These are phyloP conservation scores for Silene conica DNA, from an alignment of 148 eudicot genomes.

Conservation along the genomic window DNA sequence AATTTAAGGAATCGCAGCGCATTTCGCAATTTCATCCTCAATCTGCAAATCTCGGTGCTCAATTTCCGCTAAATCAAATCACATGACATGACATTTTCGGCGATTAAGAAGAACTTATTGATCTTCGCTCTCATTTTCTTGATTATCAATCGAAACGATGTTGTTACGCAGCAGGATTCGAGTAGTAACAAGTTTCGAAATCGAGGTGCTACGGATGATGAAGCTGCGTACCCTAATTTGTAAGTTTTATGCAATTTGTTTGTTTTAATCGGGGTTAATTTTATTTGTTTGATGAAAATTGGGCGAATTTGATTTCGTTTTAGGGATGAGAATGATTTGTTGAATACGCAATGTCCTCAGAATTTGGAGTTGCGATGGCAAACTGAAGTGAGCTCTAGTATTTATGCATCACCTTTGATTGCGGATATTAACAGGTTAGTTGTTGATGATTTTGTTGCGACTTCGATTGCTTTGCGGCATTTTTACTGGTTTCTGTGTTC, in stretches of 20 bases:
- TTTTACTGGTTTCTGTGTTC: neutral
- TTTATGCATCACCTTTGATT: slow-evolving; percentile 85
- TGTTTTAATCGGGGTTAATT: neutral
- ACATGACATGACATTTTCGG: slow-evolving; percentile 29
- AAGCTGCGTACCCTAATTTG: slow-evolving; percentile 65
- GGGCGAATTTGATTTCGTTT: neutral
- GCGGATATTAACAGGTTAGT: slow-evolving; percentile 94
- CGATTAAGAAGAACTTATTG: slow-evolving; percentile 28
- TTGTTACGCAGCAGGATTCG: slow-evolving; percentile 31
- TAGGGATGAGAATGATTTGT: slow-evolving; percentile 81
- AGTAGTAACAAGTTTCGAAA: slow-evolving; percentile 67
- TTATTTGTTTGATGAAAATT: neutral
- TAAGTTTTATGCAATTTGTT: slow-evolving; percentile 24
- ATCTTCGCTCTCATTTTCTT: slow-evolving; percentile 27
- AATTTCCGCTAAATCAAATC: slow-evolving; percentile 14
- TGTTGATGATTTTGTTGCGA: neutral
- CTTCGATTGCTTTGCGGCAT: neutral
- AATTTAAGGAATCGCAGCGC: neutral
- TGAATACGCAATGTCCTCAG: slow-evolving; percentile 91
- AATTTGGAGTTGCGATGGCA: slow-evolving; percentile 95
- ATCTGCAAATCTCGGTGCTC: neutral
- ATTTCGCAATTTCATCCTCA: neutral
- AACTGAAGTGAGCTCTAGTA: slow-evolving; percentile 96
- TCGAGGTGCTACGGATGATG: slow-evolving; percentile 82
- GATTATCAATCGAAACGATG: slow-evolving; percentile 26